Percentiles rank a stretch among this genome's conserved stretches.
Evolutionary conservation across 2,329 filamentous ascomycete species (phyloP).

Genomic region (Epichloe scottii): DNA sequence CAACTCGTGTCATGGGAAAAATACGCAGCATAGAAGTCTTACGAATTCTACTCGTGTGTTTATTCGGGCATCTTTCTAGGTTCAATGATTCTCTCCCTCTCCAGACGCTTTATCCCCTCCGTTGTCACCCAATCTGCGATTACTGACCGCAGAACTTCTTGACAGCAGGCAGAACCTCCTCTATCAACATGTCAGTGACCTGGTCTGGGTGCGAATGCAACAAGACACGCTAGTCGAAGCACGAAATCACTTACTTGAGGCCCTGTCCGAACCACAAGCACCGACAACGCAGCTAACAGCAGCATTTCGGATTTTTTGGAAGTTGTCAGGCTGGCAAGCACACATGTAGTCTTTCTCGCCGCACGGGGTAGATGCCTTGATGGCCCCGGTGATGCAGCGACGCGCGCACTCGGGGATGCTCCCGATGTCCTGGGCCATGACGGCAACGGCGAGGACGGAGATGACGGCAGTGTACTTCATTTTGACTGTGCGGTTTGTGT

Average conservation of each 20-base stretch:
- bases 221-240: too few species aligned
- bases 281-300: background rate
- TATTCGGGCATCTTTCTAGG: too few species aligned
- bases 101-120: too few species aligned
- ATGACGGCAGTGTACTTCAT: background rate
- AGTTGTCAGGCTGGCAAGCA: background rate
- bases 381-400: background rate
- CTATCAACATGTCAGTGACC: background rate
- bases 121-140: too few species aligned
- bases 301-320: background rate
- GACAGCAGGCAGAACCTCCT: background rate
- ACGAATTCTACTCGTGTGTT: too few species aligned
- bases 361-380: background rate
- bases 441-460: background rate
- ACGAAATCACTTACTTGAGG: background rate
- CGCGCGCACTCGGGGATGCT: background rate
- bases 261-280: background rate
- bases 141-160: background rate
- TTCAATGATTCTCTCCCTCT: too few species aligned
- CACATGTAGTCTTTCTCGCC: background rate
- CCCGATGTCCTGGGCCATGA: background rate
- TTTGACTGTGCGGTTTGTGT: background rate
- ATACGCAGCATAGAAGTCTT: too few species aligned
- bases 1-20: too few species aligned
- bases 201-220: too few species aligned